These are phyloP conservation scores for Limnomonas spitsbergensis DNA, from an alignment of 139 green algal genomes.

Conservation along the genomic window DNA sequence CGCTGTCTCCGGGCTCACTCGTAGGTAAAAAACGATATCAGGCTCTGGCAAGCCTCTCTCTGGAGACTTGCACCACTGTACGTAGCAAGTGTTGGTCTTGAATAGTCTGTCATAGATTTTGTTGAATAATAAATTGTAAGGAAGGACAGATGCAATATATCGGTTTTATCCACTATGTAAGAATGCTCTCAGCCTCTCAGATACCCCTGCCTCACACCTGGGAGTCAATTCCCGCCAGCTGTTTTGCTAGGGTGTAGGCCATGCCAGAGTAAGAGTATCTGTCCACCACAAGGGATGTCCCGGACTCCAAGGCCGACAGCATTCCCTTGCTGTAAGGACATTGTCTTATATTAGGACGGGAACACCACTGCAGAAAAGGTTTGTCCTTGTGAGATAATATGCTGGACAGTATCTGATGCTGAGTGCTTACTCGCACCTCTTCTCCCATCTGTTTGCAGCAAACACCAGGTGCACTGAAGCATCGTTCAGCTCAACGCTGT, in stretches of 20 bases:
- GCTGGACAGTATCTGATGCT: no score
- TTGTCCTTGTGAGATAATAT: no score
- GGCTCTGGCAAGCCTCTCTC: conserved; percentile 77
- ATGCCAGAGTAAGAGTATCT: conserved; percentile 88
- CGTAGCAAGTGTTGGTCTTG: background rate
- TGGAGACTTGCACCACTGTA: conserved; percentile 57
- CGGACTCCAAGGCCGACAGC: conserved; percentile 58
- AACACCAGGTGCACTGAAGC: conserved; percentile 88
- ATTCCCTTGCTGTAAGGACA: conserved; percentile 29
- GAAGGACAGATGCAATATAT: no score
- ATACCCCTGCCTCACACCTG: background rate
- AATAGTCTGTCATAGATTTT: no score
- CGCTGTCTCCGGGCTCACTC: conserved; percentile 56
- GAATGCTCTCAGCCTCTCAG: background rate
- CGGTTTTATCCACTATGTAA: no score
- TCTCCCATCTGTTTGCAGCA: conserved; percentile 91
- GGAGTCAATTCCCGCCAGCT: background rate
- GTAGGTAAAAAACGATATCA: conserved; percentile 83
- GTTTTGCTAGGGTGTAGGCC: conserved; percentile 89
- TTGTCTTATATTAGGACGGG: no score
- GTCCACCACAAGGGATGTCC: conserved; percentile 89
- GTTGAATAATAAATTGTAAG: no score
- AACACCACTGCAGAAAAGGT: background rate
- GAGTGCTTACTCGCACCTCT: conserved; percentile 60
- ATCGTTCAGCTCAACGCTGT: conserved; percentile 68